Conservation (phyloP, 371 early-diverging fungal genomes). For the Saksenaea oblongispora region DNA sequence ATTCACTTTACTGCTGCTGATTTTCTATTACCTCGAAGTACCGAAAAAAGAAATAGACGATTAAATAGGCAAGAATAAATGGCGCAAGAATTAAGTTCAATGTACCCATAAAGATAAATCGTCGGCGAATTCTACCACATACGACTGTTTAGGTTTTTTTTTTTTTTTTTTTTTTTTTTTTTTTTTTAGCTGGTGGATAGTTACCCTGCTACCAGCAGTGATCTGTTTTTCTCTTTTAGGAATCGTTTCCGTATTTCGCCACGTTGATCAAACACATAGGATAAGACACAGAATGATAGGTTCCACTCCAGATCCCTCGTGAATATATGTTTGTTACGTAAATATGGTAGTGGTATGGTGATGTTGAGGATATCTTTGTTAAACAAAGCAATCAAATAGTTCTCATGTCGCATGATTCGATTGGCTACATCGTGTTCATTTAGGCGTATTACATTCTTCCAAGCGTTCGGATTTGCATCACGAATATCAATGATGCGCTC, state of each 20-base stretch:
- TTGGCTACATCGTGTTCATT: slow-evolving; percentile 89
- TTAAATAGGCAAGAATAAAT: slow-evolving; percentile 81
- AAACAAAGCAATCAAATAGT: slow-evolving; percentile 93
- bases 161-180: not conserved
- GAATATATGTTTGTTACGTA: slow-evolving; percentile 55
- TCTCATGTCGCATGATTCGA: slow-evolving; percentile 96
- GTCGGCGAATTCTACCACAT: slow-evolving; percentile 63
- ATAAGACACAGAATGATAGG: slow-evolving; percentile 79
- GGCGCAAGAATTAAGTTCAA: slow-evolving; percentile 87
- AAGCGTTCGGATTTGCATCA: slow-evolving; percentile 67
- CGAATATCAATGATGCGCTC: slow-evolving; percentile 69
- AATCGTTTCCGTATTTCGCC: slow-evolving; percentile 84
- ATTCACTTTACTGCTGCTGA: not conserved
- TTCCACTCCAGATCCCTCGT: slow-evolving; percentile 95
- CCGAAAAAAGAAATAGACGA: slow-evolving; percentile 87
- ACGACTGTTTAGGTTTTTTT: not conserved
- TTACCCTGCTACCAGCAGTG: slow-evolving; percentile 63
- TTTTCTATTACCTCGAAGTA: slow-evolving; percentile 82
- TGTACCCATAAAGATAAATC: slow-evolving; percentile 87
- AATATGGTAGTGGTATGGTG: slow-evolving; percentile 59
- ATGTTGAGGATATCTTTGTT: slow-evolving; percentile 90
- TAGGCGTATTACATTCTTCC: slow-evolving; percentile 55
- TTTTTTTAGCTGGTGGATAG: not conserved
- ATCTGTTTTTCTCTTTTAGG: slow-evolving; percentile 65
- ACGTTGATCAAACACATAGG: slow-evolving; percentile 84